Percentiles rank a stretch among this genome's conserved stretches.
These are phyloP conservation scores for Penicillium crystallinum DNA, from an alignment of 495 filamentous ascomycete species.

Conservation along the genomic window DNA sequence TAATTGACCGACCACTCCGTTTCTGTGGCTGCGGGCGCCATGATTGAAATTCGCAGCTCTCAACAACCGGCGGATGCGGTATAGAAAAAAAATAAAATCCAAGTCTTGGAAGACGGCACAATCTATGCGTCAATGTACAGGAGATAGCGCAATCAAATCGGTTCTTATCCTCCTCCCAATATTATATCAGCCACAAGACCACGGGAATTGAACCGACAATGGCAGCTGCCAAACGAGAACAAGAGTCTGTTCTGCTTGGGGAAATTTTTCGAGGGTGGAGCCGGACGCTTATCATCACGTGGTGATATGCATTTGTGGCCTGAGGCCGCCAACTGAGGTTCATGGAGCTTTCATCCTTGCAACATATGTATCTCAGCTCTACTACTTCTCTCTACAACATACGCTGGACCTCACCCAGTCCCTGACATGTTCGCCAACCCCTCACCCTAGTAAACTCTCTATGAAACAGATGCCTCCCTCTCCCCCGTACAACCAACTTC, in stretches of 20 bases:
- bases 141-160: neutral
- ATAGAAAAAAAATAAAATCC: conserved; percentile 8
- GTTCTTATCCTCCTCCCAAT: conserved; percentile 14
- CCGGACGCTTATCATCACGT: conserved; percentile 43
- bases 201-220: conserved; percentile 27
- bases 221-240: conserved; percentile 23
- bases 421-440: neutral
- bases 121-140: neutral
- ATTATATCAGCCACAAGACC: conserved; percentile 11
- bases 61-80: conserved; percentile 8
- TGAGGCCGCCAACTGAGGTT: conserved; percentile 8
- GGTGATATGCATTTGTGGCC: conserved; percentile 33
- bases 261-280: conserved; percentile 48
- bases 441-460: neutral
- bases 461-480: neutral
- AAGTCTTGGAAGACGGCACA: neutral
- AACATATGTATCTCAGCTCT: too few species aligned
- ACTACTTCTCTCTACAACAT: too few species aligned
- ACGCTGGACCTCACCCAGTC: too few species aligned
- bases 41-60: conserved; percentile 24
- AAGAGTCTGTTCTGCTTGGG: conserved; percentile 23
- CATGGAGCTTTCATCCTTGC: neutral
- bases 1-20: conserved; percentile 78
- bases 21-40: conserved; percentile 52
- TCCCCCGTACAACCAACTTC: neutral